Evolutionary conservation across 164 flowering plant species (phyloP).

Genomic region (Umbilicus rupestris): DNA sequence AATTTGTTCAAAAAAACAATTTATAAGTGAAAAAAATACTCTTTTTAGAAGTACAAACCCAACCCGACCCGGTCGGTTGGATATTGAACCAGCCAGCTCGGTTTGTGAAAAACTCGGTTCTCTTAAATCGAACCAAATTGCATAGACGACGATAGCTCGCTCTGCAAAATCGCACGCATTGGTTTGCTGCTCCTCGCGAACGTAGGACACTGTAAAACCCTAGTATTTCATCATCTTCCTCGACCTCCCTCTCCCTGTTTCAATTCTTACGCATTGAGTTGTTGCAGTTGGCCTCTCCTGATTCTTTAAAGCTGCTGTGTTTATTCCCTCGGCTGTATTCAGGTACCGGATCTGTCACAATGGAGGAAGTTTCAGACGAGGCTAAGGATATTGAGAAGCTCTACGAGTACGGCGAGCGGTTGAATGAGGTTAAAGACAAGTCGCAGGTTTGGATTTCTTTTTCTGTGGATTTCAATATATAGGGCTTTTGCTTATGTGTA

Average conservation of each 20-base stretch:
- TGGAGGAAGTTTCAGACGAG: constrained; percentile 53
- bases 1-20: no score
- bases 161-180: neutral
- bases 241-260: neutral
- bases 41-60: no score
- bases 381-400: constrained; percentile 74
- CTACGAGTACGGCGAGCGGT: constrained; percentile 87
- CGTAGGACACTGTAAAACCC: neutral
- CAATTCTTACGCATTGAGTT: neutral
- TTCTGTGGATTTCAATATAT: neutral
- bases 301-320: neutral
- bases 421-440: constrained; percentile 85
- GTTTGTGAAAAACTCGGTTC: neutral
- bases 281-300: neutral
- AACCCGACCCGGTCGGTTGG: no score
- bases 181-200: neutral
- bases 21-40: no score
- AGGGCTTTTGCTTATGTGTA: constrained; percentile 11
- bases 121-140: neutral
- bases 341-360: constrained; percentile 19
- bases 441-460: constrained; percentile 42
- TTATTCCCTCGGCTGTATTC: neutral
- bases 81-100: neutral
- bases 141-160: neutral
- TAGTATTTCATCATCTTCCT: neutral